Evolutionary conservation across 345 rosid species (phyloP).

Genomic region (Physaria fendleri): DNA sequence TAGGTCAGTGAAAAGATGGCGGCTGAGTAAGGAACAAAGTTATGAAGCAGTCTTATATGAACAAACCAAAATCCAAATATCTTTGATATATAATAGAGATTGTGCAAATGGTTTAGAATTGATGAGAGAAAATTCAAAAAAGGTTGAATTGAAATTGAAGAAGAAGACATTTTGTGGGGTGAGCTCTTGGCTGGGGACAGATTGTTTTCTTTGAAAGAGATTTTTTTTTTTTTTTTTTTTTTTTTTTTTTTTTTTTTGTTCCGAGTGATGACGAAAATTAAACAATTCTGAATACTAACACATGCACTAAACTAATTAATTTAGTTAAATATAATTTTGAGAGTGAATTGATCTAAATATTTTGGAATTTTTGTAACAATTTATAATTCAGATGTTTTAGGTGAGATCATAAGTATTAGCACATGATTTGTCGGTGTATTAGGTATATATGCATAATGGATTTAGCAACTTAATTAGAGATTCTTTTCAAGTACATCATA

Average conservation of each 20-base stretch:
- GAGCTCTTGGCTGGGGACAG: slow-evolving; percentile 4
- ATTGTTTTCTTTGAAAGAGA: not conserved
- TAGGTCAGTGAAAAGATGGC: not conserved
- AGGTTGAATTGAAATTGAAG: not conserved
- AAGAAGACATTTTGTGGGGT: not conserved
- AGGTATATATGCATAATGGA: not conserved
- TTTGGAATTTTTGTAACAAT: too few species aligned
- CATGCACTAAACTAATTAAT: not conserved
- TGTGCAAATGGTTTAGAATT: slow-evolving; percentile 8
- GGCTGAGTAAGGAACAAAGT: not conserved
- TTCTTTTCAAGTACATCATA: not conserved
- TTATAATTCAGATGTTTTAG: too few species aligned
- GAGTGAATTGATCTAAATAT: too few species aligned
- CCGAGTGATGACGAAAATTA: not conserved
- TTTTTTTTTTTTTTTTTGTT: too few species aligned
- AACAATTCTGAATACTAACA: not conserved
- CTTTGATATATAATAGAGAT: not conserved
- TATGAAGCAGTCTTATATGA: not conserved
- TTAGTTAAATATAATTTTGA: not conserved
- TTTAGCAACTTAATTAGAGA: not conserved
- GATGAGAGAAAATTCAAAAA: slow-evolving; percentile 9
- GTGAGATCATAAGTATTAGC: too few species aligned
- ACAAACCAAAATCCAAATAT: not conserved
- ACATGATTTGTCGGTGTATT: not conserved
- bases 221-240: too few species aligned